Evolutionary conservation across 495 filamentous ascomycete species (phyloP).

Genomic region (Penicillium atrosanguineum): DNA sequence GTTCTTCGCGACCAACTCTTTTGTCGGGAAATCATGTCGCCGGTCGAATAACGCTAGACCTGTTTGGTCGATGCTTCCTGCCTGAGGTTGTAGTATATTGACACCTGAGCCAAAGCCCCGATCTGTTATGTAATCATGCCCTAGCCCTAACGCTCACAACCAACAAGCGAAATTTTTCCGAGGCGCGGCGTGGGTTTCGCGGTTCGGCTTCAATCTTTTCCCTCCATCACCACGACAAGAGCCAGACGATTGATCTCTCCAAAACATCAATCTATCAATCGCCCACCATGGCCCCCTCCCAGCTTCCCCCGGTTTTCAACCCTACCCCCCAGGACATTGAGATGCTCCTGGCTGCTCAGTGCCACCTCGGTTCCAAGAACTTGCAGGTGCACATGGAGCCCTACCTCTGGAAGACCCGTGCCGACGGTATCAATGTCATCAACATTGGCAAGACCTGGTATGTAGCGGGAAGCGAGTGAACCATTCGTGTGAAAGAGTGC

Average conservation of each 20-base stretch:
- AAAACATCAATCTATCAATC: slow-evolving; percentile 52
- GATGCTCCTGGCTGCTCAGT: slow-evolving; percentile 96
- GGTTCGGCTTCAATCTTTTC: slow-evolving; percentile 35
- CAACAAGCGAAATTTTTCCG: slow-evolving; percentile 43
- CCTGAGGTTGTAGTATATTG: slow-evolving; percentile 6
- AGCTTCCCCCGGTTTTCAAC: slow-evolving; percentile 89
- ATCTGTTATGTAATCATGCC: slow-evolving; percentile 20
- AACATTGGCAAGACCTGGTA: slow-evolving; percentile 99
- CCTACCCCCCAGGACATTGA: slow-evolving; percentile 88
- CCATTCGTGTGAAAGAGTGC: neutral
- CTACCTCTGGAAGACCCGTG: slow-evolving; percentile 98
- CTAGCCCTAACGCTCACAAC: slow-evolving; percentile 45
- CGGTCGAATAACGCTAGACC: slow-evolving; percentile 28
- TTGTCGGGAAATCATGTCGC: slow-evolving; percentile 34
- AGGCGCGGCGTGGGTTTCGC: slow-evolving; percentile 31
- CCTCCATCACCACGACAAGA: slow-evolving; percentile 47
- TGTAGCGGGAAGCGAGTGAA: slow-evolving; percentile 22
- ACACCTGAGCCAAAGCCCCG: neutral
- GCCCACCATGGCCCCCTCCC: slow-evolving; percentile 87
- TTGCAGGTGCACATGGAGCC: slow-evolving; percentile 98
- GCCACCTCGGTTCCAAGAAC: slow-evolving; percentile 98
- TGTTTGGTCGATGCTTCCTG: slow-evolving; percentile 10
- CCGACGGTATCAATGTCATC: slow-evolving; percentile 95
- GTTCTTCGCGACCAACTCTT: slow-evolving; percentile 28
- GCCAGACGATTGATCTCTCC: slow-evolving; percentile 54